Evolutionary conservation across 2,329 filamentous ascomycete genomes (phyloP), one percentile per base, ranked within the genome.

Genomic region (Fusarium graminum): DNA sequence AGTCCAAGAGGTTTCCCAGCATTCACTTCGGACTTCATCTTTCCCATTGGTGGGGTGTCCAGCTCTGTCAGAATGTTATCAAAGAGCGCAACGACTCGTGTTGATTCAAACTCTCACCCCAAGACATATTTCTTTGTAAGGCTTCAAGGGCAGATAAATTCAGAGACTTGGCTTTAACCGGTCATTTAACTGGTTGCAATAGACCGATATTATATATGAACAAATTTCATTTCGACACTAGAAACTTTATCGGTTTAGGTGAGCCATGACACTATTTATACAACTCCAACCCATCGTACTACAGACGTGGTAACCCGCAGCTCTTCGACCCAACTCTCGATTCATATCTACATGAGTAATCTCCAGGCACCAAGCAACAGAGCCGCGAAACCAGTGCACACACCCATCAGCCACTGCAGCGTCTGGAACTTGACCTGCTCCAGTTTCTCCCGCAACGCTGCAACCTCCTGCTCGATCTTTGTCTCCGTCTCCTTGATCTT

Each of bases 401-500:
- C 92, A 75, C 90, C 94, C 90, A 98, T 97, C 70, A 99, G 82
- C 95, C 95, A 99, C 83, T 99, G 95, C 77, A 99, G 80, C 34
- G 95, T 98, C 76, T 93, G 93, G 80, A 98, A 98, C 84, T 99
- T 99, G 78, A 99, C 95, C 70, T 93, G 92, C 81, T 99, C 95
- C 45, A 99, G 85, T 80, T 96, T 90, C 83, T 98, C 95, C 69
- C 93, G 85, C 75, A 99, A 78, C 30, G 91, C 91, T 39, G 94
- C 94, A 52, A 95, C 93, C 83, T 98, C 95, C 81, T 98, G 94
- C 83, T 99, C 95, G 74, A 99, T 98, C 80, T 96, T 90, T 58
- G 94, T 97, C 82, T 99, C 95, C 13, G 95, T 98, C 85, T 99
- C 95, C 83, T 97, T 97, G 74, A 99, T 93, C 83, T 97, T 96